Percentiles rank a stretch among this genome's conserved stretches.
Evolutionary conservation across 2,329 filamentous ascomycete species (phyloP).

Genomic region (Ophiosphaerella narmari): DNA sequence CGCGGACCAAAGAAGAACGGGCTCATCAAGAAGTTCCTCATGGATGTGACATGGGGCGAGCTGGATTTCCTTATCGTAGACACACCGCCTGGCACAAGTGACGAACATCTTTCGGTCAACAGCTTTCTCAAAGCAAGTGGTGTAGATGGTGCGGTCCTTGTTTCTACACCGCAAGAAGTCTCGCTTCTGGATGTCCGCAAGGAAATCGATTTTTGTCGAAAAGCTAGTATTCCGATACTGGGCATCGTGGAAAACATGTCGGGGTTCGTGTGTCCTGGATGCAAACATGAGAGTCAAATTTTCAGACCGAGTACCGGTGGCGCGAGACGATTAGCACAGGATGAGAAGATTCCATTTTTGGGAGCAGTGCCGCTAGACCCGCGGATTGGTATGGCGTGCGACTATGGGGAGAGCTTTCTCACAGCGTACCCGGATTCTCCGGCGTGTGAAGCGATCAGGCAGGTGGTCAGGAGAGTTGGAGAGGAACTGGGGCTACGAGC

Average conservation of each 20-base stretch:
- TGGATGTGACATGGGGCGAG: slow-evolving; percentile 97
- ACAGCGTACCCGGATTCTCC: slow-evolving; percentile 93
- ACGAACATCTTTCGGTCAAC: slow-evolving; percentile 95
- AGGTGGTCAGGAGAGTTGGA: slow-evolving; percentile 76
- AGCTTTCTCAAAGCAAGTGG: slow-evolving; percentile 87
- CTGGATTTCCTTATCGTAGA: slow-evolving; percentile 93
- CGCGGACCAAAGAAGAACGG: slow-evolving; percentile 98
- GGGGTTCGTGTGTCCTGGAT: slow-evolving; percentile 93
- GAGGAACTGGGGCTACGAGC: slow-evolving; percentile 44
- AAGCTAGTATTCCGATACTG: slow-evolving; percentile 85
- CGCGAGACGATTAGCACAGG: slow-evolving; percentile 75
- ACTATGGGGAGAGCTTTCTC: slow-evolving; percentile 97
- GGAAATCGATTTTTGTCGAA: slow-evolving; percentile 96
- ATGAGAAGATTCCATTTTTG: slow-evolving; percentile 86
- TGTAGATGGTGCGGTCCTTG: slow-evolving; percentile 89
- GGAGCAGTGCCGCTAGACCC: slow-evolving; percentile 91
- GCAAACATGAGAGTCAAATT: slow-evolving; percentile 78
- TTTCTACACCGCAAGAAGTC: slow-evolving; percentile 95
- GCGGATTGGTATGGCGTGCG: slow-evolving; percentile 92
- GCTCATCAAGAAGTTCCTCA: slow-evolving; percentile 95
- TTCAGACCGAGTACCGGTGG: slow-evolving; percentile 92
- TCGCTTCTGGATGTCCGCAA: slow-evolving; percentile 90
- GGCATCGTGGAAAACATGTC: slow-evolving; percentile 98
- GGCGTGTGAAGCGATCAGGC: slow-evolving; percentile 79
- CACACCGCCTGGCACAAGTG: slow-evolving; percentile 91